These are phyloP conservation scores for Trichoderma virens DNA, from an alignment of 495 filamentous ascomycete genomes.

Conservation along the genomic window DNA sequence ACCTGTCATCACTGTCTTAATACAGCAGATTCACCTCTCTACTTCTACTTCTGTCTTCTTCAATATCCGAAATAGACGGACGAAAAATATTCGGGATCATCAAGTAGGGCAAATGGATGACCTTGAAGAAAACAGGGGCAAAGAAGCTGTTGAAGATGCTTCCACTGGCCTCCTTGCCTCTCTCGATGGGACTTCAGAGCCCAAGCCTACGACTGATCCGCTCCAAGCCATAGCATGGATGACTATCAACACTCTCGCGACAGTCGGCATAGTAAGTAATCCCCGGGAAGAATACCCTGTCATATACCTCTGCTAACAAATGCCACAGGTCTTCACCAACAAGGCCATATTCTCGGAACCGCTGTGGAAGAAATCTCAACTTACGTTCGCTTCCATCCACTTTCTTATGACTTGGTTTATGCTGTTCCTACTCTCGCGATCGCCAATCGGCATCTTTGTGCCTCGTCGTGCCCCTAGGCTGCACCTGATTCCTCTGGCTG, in stretches of 20 bases:
- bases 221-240: constrained; percentile 42
- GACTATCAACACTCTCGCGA: constrained; percentile 50
- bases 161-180: background rate
- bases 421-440: constrained; percentile 56
- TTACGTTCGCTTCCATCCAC: constrained; percentile 65
- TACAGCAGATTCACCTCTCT: no score
- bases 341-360: constrained; percentile 66
- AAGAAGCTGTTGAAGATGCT: background rate
- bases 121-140: background rate
- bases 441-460: constrained; percentile 52
- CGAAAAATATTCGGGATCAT: background rate
- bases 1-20: background rate
- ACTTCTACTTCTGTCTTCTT: no score
- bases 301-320: constrained; percentile 8
- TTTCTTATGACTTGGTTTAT: constrained; percentile 63
- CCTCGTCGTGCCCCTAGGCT: constrained; percentile 46
- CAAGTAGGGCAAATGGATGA: background rate
- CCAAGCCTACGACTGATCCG: background rate
- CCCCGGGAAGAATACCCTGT: background rate
- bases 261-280: constrained; percentile 50
- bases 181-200: background rate
- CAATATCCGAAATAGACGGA: no score
- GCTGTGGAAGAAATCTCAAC: constrained; percentile 56
- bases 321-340: constrained; percentile 64
- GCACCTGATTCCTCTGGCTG: constrained; percentile 55